Evolutionary conservation across 345 rosid species (phyloP), one percentile per base, ranked within the genome.

Genomic region (Linum usitatissimum): DNA sequence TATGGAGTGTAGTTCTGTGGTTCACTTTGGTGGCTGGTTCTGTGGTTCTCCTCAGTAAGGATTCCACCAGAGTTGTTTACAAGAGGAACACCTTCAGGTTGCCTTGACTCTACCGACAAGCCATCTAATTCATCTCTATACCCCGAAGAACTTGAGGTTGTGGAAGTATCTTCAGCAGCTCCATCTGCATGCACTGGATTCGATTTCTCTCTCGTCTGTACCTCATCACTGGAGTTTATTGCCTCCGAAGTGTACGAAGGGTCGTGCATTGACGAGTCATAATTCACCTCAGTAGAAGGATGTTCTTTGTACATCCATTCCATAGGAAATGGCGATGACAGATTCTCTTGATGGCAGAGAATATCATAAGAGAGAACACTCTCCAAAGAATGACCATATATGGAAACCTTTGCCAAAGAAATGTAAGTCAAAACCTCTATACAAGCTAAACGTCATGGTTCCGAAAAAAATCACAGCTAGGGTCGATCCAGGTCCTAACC

Each of bases 371-470:
- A 93, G 66, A 90, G 88, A 70, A 93, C 97, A 70, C 97, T 90
- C 77, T 97, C 97, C 85, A 90, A 77, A 68, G 99, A 93, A 76
- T 93, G 99, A 58, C 95, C 97, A 77, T 90, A 90, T 60, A 93
- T 64, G 64, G 99, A 93, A 71, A 93, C 85, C 99, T 93, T 71
- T 56, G 54, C 45, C 49, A 61, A 65, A 45, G n/a, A 36, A 8
- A 17, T 34, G 48, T 45, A 61, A 15, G 28, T 53, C 34, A 30
- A 60, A 42, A 40, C 36, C 6, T 36, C 20, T 19, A 5, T 60
- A 21, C 23, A 54, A 70, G 45, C 59, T 15, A 20, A 57, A 34
- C 57, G 48, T 10, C 13, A 51, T 30, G 30, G 40, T 48, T 74
- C 68, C 69, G 62, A n/a, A 68, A 69, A 54, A 59, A 15, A 45